A percentile compares a stretch with the other conserved stretches of the same genome.
Evolutionary conservation across 2,329 filamentous ascomycete species (phyloP).

Genomic region (Plectosphaerella cucumerina): DNA sequence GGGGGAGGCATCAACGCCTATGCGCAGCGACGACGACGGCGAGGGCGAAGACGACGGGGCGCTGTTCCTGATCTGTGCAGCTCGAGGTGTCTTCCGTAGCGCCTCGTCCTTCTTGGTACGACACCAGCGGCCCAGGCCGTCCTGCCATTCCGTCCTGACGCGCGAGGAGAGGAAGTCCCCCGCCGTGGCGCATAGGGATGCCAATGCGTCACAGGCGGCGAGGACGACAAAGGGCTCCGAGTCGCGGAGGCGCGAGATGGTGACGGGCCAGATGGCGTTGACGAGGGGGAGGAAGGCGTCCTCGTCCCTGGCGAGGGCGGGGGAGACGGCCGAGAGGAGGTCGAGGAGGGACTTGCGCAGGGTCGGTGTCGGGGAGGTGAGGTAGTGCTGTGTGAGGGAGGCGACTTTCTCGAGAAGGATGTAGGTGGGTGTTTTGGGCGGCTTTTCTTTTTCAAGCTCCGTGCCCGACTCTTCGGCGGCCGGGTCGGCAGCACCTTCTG

Average conservation of each 20-base stretch:
- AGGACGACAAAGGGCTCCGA: conserved; percentile 64
- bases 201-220: conserved; percentile 66
- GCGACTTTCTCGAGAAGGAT: conserved; percentile 78
- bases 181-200: conserved; percentile 63
- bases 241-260: conserved; percentile 65
- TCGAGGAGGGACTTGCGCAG: conserved; percentile 75
- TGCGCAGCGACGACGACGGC: neutral
- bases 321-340: conserved; percentile 68
- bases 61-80: neutral
- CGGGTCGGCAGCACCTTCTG: conserved; percentile 13
- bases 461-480: conserved; percentile 20
- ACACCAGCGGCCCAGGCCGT: conserved; percentile 48
- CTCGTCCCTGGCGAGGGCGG: conserved; percentile 70
- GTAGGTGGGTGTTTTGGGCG: conserved; percentile 74
- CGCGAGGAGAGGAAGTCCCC: conserved; percentile 78
- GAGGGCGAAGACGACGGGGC: neutral
- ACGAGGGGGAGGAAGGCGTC: conserved; percentile 83
- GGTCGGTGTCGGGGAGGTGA: conserved; percentile 77
- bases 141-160: conserved; percentile 69
- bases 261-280: conserved; percentile 85
- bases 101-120: conserved; percentile 36
- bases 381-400: conserved; percentile 80
- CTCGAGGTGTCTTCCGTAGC: neutral
- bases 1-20: conserved; percentile 11
- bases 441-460: conserved; percentile 38